Percentiles rank a stretch among this genome's conserved stretches.
Evolutionary conservation across 169 alveolate species (phyloP).

Genomic region (Plasmodium gonderi): DNA sequence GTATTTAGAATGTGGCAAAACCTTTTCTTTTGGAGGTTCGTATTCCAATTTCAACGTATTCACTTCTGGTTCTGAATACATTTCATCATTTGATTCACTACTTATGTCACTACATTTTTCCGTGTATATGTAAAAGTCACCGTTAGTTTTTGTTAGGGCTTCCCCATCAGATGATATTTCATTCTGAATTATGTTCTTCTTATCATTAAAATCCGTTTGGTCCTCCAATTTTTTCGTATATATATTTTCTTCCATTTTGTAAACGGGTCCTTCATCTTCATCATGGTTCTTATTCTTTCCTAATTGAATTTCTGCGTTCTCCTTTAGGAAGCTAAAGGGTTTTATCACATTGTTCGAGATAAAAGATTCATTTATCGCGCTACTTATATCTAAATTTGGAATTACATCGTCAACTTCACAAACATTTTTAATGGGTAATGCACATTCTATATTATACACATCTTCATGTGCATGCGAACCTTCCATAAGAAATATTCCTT

Average conservation of each 20-base stretch:
- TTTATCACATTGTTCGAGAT: neutral
- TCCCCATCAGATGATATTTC: neutral
- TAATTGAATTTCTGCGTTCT: neutral
- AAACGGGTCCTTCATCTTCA: neutral
- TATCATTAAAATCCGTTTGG: neutral
- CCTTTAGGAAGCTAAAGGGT: neutral
- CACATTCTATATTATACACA: no score
- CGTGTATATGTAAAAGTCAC: neutral
- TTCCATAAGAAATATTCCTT: neutral
- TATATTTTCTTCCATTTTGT: neutral
- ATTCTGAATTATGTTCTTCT: neutral
- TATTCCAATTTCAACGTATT: neutral
- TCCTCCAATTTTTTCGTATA: neutral
- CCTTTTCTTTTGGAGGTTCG: neutral
- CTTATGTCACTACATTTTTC: slow-evolving; percentile 3
- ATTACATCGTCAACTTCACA: neutral
- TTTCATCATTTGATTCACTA: neutral
- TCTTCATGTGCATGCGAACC: no score
- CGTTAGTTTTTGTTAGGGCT: neutral
- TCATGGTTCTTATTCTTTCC: neutral
- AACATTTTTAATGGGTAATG: neutral
- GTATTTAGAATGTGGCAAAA: neutral
- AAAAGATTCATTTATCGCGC: neutral
- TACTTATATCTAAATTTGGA: neutral
- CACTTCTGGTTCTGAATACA: neutral